phyloP scores from a whole-genome alignment of 139 green algal species.

The Coccomyxa sp. region DNA sequence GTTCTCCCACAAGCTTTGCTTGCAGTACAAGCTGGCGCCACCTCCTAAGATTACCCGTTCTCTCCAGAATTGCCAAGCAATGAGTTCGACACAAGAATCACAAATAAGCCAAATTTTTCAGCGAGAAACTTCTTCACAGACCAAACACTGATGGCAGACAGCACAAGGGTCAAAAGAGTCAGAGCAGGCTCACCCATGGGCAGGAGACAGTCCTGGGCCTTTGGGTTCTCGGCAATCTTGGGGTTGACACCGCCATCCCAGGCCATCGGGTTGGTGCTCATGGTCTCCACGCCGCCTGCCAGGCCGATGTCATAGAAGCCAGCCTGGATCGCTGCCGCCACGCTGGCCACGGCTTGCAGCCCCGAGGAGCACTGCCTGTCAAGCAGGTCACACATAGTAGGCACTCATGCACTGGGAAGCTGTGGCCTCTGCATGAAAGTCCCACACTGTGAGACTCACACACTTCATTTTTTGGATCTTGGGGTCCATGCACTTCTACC shows the following conservation, averaged over 20 bases:
- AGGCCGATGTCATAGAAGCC: conserved; percentile 96
- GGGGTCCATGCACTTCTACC: too few species aligned
- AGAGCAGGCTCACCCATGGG: conserved; percentile 75
- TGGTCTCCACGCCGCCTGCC: conserved; percentile 89
- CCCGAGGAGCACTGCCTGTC: conserved; percentile 82
- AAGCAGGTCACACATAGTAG: conserved; percentile 6
- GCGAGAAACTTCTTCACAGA: too few species aligned
- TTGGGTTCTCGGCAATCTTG: conserved; percentile 49
- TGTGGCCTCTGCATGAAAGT: neutral
- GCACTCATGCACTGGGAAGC: conserved; percentile 19
- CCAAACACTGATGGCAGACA: neutral
- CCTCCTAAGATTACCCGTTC: too few species aligned
- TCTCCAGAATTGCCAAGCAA: too few species aligned
- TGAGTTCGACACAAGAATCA: too few species aligned
- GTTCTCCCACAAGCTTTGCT: too few species aligned
- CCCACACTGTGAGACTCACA: neutral
- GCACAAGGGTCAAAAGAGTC: neutral
- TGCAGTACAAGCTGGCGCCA: too few species aligned
- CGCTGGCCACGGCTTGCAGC: conserved; percentile 92
- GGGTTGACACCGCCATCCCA: conserved; percentile 96
- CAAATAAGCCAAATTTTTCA: too few species aligned
- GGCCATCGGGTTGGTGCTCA: conserved; percentile 93
- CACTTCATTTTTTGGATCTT: neutral
- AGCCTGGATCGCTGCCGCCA: conserved; percentile 90
- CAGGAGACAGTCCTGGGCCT: conserved; percentile 88